A percentile compares a stretch with the other conserved stretches of the same genome.
Evolutionary conservation across 495 filamentous ascomycete genomes (phyloP).

Genomic region (Hypoxylon rickii): DNA sequence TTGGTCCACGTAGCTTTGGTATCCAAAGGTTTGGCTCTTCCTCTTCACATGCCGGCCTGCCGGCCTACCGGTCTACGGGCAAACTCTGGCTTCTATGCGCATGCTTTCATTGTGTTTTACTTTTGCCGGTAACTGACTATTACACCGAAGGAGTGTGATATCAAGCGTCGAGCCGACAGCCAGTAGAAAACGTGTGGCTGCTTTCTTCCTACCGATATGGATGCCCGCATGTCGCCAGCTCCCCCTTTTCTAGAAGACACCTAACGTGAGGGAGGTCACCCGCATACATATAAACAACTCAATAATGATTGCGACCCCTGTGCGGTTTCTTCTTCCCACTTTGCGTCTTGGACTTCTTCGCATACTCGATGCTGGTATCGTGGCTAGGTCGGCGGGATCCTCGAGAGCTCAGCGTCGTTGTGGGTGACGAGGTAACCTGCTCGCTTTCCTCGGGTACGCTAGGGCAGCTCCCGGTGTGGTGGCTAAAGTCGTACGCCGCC

Average conservation of each 20-base stretch:
- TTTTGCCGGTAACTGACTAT: conserved; percentile 21
- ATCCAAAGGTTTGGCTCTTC: too few species aligned
- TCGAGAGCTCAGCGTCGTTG: conserved; percentile 20
- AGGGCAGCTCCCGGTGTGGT: conserved; percentile 26
- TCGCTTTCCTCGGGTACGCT: conserved; percentile 33
- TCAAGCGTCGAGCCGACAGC: conserved; percentile 9
- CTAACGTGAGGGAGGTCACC: conserved; percentile 5
- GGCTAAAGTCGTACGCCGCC: conserved; percentile 29
- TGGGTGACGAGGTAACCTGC: conserved; percentile 20
- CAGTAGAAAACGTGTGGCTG: conserved; percentile 4
- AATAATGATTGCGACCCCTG: conserved; percentile 34
- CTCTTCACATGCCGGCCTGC: too few species aligned
- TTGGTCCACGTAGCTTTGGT: too few species aligned
- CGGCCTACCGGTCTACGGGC: background rate
- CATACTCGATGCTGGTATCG: conserved; percentile 31
- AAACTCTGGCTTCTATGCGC: background rate
- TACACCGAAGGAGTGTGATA: conserved; percentile 20
- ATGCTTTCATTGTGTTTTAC: background rate
- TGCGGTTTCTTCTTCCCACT: conserved; percentile 38
- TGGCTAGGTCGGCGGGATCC: conserved; percentile 28
- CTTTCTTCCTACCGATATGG: background rate
- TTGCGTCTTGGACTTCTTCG: conserved; percentile 35
- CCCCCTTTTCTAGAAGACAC: background rate
- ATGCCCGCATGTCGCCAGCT: background rate
- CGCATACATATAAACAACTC: conserved; percentile 15